Evolutionary conservation across 2,329 filamentous ascomycete genomes (phyloP), one percentile per base, ranked within the genome.

Genomic region (Fusarium sp.): DNA sequence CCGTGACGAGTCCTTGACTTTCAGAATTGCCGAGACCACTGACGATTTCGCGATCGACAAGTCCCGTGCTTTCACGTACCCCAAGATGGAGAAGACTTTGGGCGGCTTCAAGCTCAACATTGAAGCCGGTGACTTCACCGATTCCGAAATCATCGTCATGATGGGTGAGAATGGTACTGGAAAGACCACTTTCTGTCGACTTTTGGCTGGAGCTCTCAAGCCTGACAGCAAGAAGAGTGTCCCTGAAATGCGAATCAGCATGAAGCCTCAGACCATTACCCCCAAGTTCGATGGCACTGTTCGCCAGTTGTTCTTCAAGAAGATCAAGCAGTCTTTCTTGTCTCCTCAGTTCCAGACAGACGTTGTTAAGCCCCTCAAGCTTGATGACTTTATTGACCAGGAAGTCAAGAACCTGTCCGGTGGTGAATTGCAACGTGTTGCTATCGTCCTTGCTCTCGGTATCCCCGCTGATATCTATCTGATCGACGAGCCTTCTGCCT

Each of bases 151-250:
- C 74, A 89, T 99, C 61, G 96, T 99, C 81, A 97, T 99, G 93
- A 98, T 99, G 96, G 96, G 96, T 74, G 95, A 98, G 85, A 99
- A 99, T 83, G 96, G 96, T 83, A 99, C 97, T 37, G 97, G 97
- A 80, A 98, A 99, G 87, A 99, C 96, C 3, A 99, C 96, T 7
- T 99, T 99, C 87, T 98, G 95, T 86, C 93, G 91, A 79, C 91
- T 99, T 84, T 87, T 99, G 72, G 96, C 96, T 61, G 97, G 97
- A 78, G 93, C 92, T 41, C 87, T 97, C 75, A 95, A 98, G 84
- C 96, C 97, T 11, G 97, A 99, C 76, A 89, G 88, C 75, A 89
- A 86, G 71, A 85, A 88, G 75, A 89, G 89, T 76, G 88, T 99
- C 18, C 96, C 96, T 18, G 89, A 93, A 74, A 97, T 99, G 94